These are phyloP conservation scores for Cercis canadensis DNA, from an alignment of 306 rosid species.

Conservation along the genomic window DNA sequence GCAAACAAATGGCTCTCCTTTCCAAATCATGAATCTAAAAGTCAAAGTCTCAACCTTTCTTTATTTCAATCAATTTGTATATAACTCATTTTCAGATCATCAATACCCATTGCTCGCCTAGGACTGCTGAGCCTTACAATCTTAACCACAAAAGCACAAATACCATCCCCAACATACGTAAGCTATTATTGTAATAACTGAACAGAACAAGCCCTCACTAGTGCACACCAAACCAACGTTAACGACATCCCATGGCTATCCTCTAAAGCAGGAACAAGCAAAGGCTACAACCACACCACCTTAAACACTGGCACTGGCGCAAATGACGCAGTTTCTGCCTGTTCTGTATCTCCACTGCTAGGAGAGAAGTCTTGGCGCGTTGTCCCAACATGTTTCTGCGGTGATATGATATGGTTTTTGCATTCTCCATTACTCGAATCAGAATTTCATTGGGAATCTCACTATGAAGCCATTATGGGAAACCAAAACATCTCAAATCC, in stretches of 20 bases:
- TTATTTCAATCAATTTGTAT: no score
- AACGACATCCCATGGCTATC: not conserved
- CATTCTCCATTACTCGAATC: conserved; percentile 26
- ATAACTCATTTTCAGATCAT: no score
- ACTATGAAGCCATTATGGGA: not conserved
- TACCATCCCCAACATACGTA: not conserved
- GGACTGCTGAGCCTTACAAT: not conserved
- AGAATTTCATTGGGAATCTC: not conserved
- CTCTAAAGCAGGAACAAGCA: not conserved
- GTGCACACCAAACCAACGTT: conserved; percentile 30
- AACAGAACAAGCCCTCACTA: not conserved
- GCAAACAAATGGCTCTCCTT: no score
- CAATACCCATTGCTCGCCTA: no score
- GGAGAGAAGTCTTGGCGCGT: not conserved
- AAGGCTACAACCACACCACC: conserved; percentile 7
- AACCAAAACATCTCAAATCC: not conserved
- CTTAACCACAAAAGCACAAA: conserved; percentile 12
- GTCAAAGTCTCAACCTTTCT: no score
- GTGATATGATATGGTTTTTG: conserved; percentile 34
- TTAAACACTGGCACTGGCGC: not conserved
- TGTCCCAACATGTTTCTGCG: conserved; percentile 32
- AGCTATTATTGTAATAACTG: not conserved
- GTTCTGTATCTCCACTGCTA: conserved; percentile 34
- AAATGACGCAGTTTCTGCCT: conserved; percentile 24
- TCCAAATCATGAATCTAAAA: no score